Evolutionary conservation across 352 stramenopile genomes (phyloP).

Genomic region (Thraustochytrium sp.): DNA sequence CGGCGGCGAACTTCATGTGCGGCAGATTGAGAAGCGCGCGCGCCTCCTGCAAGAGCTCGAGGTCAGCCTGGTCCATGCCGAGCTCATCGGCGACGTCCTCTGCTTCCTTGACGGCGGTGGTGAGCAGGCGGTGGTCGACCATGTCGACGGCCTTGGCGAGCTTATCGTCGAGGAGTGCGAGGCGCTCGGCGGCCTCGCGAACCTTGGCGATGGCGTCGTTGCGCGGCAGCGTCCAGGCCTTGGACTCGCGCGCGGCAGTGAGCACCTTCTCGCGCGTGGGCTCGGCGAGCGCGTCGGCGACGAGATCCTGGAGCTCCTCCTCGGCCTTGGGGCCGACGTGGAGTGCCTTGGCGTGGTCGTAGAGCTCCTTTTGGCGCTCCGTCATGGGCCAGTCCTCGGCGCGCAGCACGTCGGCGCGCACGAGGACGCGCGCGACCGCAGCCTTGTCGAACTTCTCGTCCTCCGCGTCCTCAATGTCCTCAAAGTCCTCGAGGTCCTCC

Average conservation of each 20-base stretch:
- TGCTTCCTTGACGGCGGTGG: too few species aligned
- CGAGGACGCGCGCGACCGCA: not conserved
- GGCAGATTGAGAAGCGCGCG: not conserved
- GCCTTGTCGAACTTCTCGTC: not conserved
- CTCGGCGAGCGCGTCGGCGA: not conserved
- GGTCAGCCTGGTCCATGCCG: not conserved
- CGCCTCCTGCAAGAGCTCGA: not conserved
- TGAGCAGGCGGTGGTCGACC: not conserved
- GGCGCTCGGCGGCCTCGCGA: not conserved
- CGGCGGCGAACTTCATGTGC: not conserved
- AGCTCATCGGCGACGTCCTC: not conserved
- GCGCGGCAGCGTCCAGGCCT: not conserved
- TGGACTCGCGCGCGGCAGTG: not conserved
- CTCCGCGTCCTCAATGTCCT: not conserved
- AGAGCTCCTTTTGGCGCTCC: conserved; percentile 35
- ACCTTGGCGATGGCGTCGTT: conserved; percentile 1
- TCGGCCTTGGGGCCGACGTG: not conserved
- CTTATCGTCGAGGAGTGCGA: not conserved
- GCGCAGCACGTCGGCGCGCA: not conserved
- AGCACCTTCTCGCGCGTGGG: not conserved
- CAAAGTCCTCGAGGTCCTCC: conserved; percentile 17
- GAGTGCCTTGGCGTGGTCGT: conserved; percentile 35
- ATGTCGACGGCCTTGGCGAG: not conserved
- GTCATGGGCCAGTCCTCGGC: conserved; percentile 19
- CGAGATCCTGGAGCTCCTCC: not conserved